These are phyloP conservation scores for Kurtzmaniella quercitrusa DNA, from an alignment of 1,139 yeast genomes.

Conservation along the genomic window DNA sequence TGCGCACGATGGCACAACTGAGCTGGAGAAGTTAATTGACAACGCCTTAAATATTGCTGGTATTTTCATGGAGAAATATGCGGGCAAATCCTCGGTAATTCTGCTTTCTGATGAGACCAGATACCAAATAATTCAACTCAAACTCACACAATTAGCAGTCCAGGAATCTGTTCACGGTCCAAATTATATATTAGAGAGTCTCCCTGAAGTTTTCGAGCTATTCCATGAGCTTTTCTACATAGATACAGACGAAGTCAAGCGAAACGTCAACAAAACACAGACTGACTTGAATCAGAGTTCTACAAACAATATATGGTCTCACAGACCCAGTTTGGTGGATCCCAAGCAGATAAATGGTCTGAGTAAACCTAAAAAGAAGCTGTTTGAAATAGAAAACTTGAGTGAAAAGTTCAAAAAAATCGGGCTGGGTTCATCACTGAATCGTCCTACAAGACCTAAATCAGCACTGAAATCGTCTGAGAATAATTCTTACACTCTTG, in stretches of 20 bases:
- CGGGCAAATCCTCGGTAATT: conserved; percentile 15
- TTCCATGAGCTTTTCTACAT: conserved; percentile 52
- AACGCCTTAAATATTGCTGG: conserved; percentile 45
- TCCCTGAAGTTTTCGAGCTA: conserved; percentile 63
- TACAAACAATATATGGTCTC: conserved; percentile 31
- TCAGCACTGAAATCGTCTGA: conserved; percentile 5
- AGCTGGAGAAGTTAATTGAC: conserved; percentile 37
- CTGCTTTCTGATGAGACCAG: conserved; percentile 37
- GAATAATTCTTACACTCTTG: conserved; percentile 11
- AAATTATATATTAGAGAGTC: conserved; percentile 55
- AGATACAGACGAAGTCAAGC: conserved; percentile 12
- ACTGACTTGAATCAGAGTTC: conserved; percentile 13
- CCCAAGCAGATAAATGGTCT: conserved; percentile 21
- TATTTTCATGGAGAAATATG: conserved; percentile 28
- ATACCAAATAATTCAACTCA: conserved; percentile 62
- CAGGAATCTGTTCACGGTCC: conserved; percentile 62
- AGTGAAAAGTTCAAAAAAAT: conserved; percentile 7
- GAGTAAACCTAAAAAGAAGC: conserved; percentile 4
- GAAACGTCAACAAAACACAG: conserved; percentile 10
- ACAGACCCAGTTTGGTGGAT: conserved; percentile 45
- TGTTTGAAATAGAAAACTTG: conserved; percentile 7
- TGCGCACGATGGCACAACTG: conserved; percentile 12
- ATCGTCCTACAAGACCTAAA: background rate
- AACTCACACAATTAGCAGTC: conserved; percentile 71
- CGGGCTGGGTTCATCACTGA: conserved; percentile 7